Evolutionary conservation across 2,329 filamentous ascomycete genomes (phyloP).

Genomic region (Phialocephala sp.): DNA sequence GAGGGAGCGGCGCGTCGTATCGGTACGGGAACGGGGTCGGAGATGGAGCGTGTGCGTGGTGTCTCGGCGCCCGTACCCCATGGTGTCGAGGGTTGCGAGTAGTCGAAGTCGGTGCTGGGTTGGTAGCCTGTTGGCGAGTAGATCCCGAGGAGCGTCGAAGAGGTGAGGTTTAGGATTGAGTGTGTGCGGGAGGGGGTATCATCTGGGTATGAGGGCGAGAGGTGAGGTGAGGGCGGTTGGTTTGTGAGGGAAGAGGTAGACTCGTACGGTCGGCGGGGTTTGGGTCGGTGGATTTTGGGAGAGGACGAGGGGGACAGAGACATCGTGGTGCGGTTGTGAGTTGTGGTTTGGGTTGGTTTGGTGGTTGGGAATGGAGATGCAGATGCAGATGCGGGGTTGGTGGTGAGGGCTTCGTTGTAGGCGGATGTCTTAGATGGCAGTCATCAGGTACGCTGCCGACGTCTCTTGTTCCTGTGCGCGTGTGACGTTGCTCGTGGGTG

Average conservation of each 20-base stretch:
- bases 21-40: neutral
- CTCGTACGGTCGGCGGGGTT: conserved; percentile 74
- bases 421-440: neutral
- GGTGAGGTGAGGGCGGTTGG: conserved; percentile 58
- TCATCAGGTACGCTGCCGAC: neutral
- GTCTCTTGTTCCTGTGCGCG: neutral
- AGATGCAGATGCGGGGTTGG: neutral
- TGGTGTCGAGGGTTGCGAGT: conserved; percentile 65
- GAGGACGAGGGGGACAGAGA: conserved; percentile 43
- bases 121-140: conserved; percentile 73
- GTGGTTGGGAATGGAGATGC: neutral
- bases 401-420: neutral
- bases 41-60: conserved; percentile 41
- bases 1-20: conserved; percentile 17
- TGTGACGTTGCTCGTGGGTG: neutral
- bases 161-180: conserved; percentile 85
- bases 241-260: conserved; percentile 37
- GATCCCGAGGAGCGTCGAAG: conserved; percentile 89
- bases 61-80: conserved; percentile 82
- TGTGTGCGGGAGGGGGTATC: conserved; percentile 68
- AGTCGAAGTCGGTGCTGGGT: conserved; percentile 51
- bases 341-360: neutral
- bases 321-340: neutral
- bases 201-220: conserved; percentile 65
- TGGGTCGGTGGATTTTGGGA: conserved; percentile 68